These are phyloP conservation scores for Pythium aristosporum DNA, from an alignment of 352 stramenopile species.

Conservation along the genomic window DNA sequence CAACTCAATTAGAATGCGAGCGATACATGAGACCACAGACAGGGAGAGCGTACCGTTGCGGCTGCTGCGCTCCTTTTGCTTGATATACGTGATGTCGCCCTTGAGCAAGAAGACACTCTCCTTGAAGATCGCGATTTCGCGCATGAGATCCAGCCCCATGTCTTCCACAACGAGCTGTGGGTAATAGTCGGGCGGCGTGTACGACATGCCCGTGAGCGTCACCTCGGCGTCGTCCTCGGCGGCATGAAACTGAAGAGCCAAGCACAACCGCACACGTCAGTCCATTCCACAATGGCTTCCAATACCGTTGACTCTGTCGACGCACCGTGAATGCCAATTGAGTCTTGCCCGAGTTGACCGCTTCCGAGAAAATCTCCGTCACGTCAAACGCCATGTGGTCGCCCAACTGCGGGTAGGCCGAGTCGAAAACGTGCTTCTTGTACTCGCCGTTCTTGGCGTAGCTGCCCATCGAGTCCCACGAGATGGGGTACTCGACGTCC, in stretches of 20 bases:
- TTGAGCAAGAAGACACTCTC: conserved; percentile 73
- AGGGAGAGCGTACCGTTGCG: conserved; percentile 47
- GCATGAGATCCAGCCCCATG: conserved; percentile 78
- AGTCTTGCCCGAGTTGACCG: conserved; percentile 42
- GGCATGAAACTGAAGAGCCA: conserved; percentile 40
- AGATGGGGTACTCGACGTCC: conserved; percentile 55
- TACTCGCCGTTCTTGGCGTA: conserved; percentile 36
- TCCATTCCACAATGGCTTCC: background rate
- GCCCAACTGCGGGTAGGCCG: conserved; percentile 46
- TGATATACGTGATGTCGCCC: conserved; percentile 80
- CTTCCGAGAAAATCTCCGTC: conserved; percentile 66
- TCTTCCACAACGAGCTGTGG: conserved; percentile 83
- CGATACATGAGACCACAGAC: background rate
- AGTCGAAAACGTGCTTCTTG: conserved; percentile 54
- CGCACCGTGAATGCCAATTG: conserved; percentile 59
- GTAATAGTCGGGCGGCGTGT: conserved; percentile 66
- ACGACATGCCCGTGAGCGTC: conserved; percentile 55
- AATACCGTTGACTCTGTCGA: background rate
- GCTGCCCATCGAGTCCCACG: conserved; percentile 46
- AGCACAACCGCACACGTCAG: background rate
- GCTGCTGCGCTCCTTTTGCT: conserved; percentile 71
- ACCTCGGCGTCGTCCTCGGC: conserved; percentile 44
- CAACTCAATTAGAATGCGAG: background rate
- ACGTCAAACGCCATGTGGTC: conserved; percentile 78
- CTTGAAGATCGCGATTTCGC: conserved; percentile 77